Percentiles rank a stretch among this genome's conserved stretches.
These are phyloP conservation scores for Waltergamsia citrina DNA, from an alignment of 2,329 filamentous ascomycete genomes.

Conservation along the genomic window DNA sequence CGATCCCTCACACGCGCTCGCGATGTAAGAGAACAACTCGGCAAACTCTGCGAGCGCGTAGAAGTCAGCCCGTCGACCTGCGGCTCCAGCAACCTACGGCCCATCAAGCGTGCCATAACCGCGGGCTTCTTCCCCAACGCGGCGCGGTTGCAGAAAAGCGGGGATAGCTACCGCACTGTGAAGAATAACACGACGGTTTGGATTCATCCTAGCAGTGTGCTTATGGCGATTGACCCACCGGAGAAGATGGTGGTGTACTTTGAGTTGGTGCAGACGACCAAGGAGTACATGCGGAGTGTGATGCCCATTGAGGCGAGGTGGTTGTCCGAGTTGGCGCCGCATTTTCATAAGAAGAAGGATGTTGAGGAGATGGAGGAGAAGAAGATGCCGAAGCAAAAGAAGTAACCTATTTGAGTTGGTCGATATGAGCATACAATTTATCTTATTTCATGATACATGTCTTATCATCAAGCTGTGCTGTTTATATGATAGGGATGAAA, in stretches of 20 bases:
- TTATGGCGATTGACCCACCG: constrained; percentile 69
- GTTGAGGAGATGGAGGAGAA: constrained; percentile 73
- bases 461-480: too few species aligned
- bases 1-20: constrained; percentile 79
- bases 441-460: too few species aligned
- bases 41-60: constrained; percentile 86
- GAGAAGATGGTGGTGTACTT: constrained; percentile 80
- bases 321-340: constrained; percentile 83
- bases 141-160: constrained; percentile 70
- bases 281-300: constrained; percentile 87
- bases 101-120: constrained; percentile 81
- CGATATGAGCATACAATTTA: too few species aligned
- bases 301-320: constrained; percentile 79
- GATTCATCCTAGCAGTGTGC: constrained; percentile 79
- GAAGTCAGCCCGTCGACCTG: constrained; percentile 66
- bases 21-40: constrained; percentile 86
- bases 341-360: constrained; percentile 90
- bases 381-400: constrained; percentile 43
- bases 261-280: constrained; percentile 71
- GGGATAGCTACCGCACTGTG: constrained; percentile 82
- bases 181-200: constrained; percentile 85
- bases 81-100: constrained; percentile 58
- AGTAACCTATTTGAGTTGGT: too few species aligned
- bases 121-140: constrained; percentile 94
- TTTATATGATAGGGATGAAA: too few species aligned